phyloP scores from a whole-genome alignment of 2,329 filamentous ascomycete genomes.

The Cytospora piceae region DNA sequence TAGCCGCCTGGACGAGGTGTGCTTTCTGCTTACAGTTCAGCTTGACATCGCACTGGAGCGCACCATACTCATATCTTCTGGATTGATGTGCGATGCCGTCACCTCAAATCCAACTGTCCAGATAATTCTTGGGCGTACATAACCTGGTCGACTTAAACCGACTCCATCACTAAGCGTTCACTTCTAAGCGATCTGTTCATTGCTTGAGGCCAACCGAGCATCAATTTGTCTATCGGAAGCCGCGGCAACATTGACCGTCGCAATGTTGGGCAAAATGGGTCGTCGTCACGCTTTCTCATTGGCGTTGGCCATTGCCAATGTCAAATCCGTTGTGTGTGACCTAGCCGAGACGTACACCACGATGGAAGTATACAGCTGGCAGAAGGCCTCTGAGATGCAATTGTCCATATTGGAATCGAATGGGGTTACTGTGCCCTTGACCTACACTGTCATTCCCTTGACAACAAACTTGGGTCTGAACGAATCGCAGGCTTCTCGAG shows the following conservation, averaged over 20 bases:
- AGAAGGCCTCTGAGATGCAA: conserved; percentile 45
- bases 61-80: not conserved
- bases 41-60: not conserved
- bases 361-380: conserved; percentile 45
- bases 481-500: conserved; percentile 40
- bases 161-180: not conserved
- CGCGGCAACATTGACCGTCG: conserved; percentile 45
- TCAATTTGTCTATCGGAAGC: conserved; percentile 2
- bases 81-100: not conserved
- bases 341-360: conserved; percentile 39
- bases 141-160: not conserved
- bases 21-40: not conserved
- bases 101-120: not conserved
- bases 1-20: not conserved
- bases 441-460: conserved; percentile 51
- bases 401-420: conserved; percentile 41
- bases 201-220: not conserved
- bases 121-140: not conserved
- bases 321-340: conserved; percentile 40
- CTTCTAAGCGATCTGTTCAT: not conserved
- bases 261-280: conserved; percentile 40
- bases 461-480: conserved; percentile 49
- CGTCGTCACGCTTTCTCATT: conserved; percentile 34
- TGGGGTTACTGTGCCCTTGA: conserved; percentile 35
- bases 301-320: conserved; percentile 39